phyloP scores from a whole-genome alignment of 2,329 filamentous ascomycete species.

The Aspergillus cejpii region DNA sequence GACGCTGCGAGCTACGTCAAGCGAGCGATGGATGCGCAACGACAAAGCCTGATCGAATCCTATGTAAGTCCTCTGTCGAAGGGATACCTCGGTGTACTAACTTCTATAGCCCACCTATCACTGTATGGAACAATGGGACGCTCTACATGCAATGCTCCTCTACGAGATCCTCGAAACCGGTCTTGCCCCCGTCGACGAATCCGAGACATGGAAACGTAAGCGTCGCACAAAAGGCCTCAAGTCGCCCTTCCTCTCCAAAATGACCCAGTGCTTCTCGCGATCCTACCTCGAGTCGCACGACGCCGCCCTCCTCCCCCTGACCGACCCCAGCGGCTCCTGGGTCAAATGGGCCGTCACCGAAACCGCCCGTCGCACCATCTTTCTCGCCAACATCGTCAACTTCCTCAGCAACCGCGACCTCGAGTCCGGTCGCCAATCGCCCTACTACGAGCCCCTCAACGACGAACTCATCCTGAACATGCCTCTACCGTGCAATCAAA shows the following conservation, averaged over 20 bases:
- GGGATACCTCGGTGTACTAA: background rate
- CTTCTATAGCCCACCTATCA: constrained; percentile 3
- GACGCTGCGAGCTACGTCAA: constrained; percentile 12
- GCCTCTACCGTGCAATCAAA: constrained; percentile 16
- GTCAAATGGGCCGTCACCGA: constrained; percentile 12
- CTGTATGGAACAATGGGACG: constrained; percentile 14
- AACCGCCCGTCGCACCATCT: constrained; percentile 19
- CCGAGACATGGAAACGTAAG: constrained; percentile 14
- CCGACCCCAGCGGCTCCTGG: background rate
- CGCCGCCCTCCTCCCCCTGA: constrained; percentile 4
- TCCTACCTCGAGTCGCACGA: constrained; percentile 10
- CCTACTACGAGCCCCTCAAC: constrained; percentile 20
- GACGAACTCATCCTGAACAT: constrained; percentile 19
- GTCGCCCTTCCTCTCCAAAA: constrained; percentile 18
- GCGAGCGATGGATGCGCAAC: constrained; percentile 15
- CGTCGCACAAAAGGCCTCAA: constrained; percentile 11
- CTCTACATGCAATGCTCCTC: constrained; percentile 21
- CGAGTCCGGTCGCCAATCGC: constrained; percentile 8
- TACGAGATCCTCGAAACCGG: constrained; percentile 18
- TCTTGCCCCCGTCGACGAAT: constrained; percentile 3
- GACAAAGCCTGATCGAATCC: constrained; percentile 17
- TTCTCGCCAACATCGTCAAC: constrained; percentile 19
- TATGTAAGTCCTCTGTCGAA: constrained; percentile 4
- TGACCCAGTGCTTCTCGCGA: constrained; percentile 11
- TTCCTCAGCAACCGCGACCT: constrained; percentile 15